phyloP scores from a whole-genome alignment of 1,139 yeast species.

The Hemisphaericaspora xylanilytica region DNA sequence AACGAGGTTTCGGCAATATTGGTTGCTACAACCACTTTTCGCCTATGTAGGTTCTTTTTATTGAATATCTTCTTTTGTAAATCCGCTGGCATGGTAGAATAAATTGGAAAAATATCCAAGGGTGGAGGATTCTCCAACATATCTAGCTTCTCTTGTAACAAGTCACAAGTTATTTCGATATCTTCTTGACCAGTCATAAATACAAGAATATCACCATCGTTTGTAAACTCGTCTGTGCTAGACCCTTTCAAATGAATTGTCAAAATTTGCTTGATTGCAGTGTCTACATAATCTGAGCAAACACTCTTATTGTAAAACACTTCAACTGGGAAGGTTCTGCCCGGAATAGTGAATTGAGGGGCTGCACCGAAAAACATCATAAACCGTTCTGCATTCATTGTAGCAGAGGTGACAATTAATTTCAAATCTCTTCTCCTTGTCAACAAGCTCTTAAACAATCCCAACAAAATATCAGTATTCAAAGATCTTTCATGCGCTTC shows the following conservation, averaged over 20 bases:
- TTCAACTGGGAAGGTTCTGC: conserved; percentile 88
- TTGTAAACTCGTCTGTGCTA: no score
- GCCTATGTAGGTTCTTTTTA: conserved; percentile 65
- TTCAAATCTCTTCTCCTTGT: conserved; percentile 68
- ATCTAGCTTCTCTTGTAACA: conserved; percentile 63
- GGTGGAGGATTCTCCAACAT: conserved; percentile 61
- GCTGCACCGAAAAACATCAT: conserved; percentile 74
- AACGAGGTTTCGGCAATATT: conserved; percentile 82
- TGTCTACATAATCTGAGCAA: conserved; percentile 79
- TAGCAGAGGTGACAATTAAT: conserved; percentile 87
- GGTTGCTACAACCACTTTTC: conserved; percentile 76
- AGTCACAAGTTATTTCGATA: conserved; percentile 86
- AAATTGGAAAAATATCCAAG: conserved; percentile 80
- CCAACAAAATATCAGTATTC: conserved; percentile 90
- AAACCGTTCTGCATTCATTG: conserved; percentile 82
- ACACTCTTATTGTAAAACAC: conserved; percentile 75
- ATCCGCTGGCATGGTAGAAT: conserved; percentile 74
- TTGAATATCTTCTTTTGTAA: conserved; percentile 72
- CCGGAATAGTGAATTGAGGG: conserved; percentile 82
- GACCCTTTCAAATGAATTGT: conserved; percentile 80
- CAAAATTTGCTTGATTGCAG: conserved; percentile 75
- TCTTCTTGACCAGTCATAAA: conserved; percentile 91
- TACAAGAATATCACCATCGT: conserved; percentile 78
- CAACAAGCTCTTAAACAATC: conserved; percentile 73
- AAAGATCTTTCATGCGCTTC: conserved; percentile 97